Base-by-base conservation (phyloP, 768 basidiomycete species). In the Tulasnella sp. region DNA sequence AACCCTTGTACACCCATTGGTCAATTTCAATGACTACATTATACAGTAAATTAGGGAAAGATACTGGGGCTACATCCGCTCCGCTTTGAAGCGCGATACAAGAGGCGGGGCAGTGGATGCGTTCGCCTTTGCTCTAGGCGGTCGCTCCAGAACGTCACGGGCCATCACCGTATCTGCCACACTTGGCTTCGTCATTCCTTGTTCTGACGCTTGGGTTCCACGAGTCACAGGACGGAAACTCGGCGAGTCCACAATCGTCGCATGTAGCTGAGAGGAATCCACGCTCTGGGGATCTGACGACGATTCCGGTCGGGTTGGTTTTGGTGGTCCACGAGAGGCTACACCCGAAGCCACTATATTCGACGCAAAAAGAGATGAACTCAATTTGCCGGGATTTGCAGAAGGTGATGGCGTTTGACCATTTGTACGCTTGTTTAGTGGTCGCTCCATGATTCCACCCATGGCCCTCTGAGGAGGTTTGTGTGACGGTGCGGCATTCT, bases 71-170 rank as follows among this genome's bases (percentile, higher is more conserved):
- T 36, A 57, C 46, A 57, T 48, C 12, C 55, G 23, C 12, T 48
- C 43, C 29, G 55, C 43, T 32, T 57, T 48, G 37, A 57, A 57
- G 4, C 55, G 43, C 4, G 55, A 57, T 31, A 57, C 43, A 15
- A 41, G 25, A 7, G 41, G 41, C 12, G 41, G 31, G 23, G 29
- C 41, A 15, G 29, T 27, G 17, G 23, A 12, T 9, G 11, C 31
- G 5, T 9, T 17, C n/a, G 25, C 17, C 8, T 17, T 19, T 14
- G 29, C 41, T 48, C n/a, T n/a, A n/a, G 55, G 55, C 11, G 32
- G 14, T 4, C 32, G 31, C 41, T 57, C 55, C 32, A 46, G 17
- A 21, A 57, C 42, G 12, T 57, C 55, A 9, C 55, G 25, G 19
- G 42, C 6, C 55, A 57, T 57, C 42, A 57, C 39, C 9, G 17